Evolutionary conservation across 768 basidiomycete species (phyloP), one percentile per base, ranked within the genome.

Genomic region (Neoboletus brunneissimus): DNA sequence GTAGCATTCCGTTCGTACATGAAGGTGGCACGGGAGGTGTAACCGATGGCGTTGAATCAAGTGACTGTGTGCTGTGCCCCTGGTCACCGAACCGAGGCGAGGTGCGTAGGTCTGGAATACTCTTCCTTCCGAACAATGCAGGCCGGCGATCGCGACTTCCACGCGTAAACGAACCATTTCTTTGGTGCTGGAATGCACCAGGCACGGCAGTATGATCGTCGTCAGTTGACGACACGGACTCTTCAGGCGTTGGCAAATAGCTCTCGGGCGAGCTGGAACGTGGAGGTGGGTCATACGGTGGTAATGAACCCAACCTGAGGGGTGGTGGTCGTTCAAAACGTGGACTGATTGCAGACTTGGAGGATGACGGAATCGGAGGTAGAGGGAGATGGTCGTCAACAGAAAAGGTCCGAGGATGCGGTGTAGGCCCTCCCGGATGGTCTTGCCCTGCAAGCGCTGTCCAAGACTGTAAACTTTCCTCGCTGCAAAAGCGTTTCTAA

Each of bases 101-200:
- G 16, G 73, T 82, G 27, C 89, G 81, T 46, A 96, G 75, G 66
- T 97, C 93, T 8, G 94, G 94, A 54, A 96, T 77, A 55, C 91
- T 94, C 73, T 94, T 91, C 77, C 92, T 94, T 34, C 77, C 77
- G 2, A 72, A 64, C 31, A 86, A 67, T 13, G 72, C 75, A 46
- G 68, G 65, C 51, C 73, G 75, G 37, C 67, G 68, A 57, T 74
- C 67, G 58, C 60, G 72, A 51, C 66, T 66, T 59, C 69, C 78
- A 41, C 65, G 76, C 52, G 75, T 80, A 62, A 77, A 76, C 13
- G 84, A 84, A 57, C 84, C 76, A 66, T 80, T 77, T 31, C 81
- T 76, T 40, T 72, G 74, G 63, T 82, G 84, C 46, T 73, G 67
- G 54, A 51, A 63, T 32, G 54, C 49, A 53, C 60, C 55, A 46